Conservation (phyloP, 805 yeast species). For the Kodamaea neixiangensis region DNA sequence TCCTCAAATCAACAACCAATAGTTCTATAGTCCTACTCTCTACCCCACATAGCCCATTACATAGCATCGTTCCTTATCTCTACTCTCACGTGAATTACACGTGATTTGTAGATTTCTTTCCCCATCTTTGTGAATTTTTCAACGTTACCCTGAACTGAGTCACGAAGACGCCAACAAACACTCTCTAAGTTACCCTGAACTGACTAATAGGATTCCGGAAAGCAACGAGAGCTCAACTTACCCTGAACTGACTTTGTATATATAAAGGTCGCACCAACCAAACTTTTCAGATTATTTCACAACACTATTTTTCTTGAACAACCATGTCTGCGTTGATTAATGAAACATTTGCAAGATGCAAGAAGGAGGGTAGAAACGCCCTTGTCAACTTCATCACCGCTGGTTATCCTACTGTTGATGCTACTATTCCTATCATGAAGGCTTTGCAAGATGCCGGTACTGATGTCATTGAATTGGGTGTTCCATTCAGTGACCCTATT, state of each 20-base stretch:
- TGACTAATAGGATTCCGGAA: conserved; percentile 20
- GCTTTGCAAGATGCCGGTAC: conserved; percentile 95
- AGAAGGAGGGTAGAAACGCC: conserved; percentile 75
- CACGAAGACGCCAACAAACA: too few relatives aligned
- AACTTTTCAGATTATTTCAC: not conserved
- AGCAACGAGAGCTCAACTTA: not conserved
- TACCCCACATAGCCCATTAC: not conserved
- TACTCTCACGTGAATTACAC: not conserved
- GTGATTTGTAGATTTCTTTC: too few relatives aligned
- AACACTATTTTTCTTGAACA: not conserved
- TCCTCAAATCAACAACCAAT: conserved; percentile 10
- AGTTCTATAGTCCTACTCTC: conserved; percentile 3
- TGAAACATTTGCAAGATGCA: conserved; percentile 62
- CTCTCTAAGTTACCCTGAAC: conserved; percentile 37
- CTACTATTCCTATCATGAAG: conserved; percentile 80
- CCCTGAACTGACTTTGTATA: conserved; percentile 8
- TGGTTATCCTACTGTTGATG: conserved; percentile 86
- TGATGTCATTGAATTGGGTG: conserved; percentile 90
- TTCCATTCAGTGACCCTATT: conserved; percentile 97
- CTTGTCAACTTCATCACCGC: conserved; percentile 92
- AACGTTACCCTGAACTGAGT: not conserved
- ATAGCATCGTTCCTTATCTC: not conserved
- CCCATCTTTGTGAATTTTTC: conserved; percentile 4
- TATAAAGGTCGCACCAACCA: not conserved
- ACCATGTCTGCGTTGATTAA: conserved; percentile 59